These are phyloP conservation scores for Endoconidiophora laricicola DNA, from an alignment of 2,329 filamentous ascomycete genomes.

Conservation along the genomic window DNA sequence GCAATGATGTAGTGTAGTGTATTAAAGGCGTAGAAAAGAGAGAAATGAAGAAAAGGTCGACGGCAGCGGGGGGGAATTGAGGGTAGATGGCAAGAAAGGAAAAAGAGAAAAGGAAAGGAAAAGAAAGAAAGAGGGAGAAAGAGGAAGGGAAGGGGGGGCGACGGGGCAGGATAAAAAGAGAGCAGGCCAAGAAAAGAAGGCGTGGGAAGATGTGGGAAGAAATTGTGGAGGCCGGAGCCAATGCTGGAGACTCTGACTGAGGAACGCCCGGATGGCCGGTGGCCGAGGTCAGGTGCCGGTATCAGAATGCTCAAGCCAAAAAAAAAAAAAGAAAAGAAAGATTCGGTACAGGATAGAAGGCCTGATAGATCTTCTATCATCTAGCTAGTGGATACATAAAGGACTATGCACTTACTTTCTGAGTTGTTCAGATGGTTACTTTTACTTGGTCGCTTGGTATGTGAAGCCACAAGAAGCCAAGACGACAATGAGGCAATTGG, in stretches of 20 bases:
- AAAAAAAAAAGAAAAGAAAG: too few relatives aligned
- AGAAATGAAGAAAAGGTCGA: not conserved
- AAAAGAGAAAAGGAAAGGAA: not conserved
- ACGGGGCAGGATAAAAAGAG: conserved; percentile 1
- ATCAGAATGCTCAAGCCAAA: not conserved
- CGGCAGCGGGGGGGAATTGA: not conserved
- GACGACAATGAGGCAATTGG: too few relatives aligned
- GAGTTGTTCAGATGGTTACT: too few relatives aligned
- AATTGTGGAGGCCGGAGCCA: conserved; percentile 13
- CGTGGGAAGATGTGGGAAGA: conserved; percentile 1
- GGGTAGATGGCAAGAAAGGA: not conserved
- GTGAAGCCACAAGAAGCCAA: too few relatives aligned
- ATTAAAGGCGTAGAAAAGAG: not conserved
- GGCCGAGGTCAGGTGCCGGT: conserved; percentile 13
- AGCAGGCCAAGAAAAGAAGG: conserved; percentile 1
- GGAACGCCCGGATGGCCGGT: conserved; percentile 13
- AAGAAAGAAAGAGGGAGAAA: not conserved
- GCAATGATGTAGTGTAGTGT: too few relatives aligned
- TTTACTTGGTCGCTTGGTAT: too few relatives aligned
- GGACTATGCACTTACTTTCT: too few relatives aligned
- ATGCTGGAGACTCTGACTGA: conserved; percentile 5
- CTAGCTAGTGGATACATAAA: too few relatives aligned
- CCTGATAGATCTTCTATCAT: too few relatives aligned
- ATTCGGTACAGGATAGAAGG: too few relatives aligned
- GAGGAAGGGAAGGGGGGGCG: not conserved